phyloP scores from a whole-genome alignment of 306 rosid species.

The Pyrus communis region DNA sequence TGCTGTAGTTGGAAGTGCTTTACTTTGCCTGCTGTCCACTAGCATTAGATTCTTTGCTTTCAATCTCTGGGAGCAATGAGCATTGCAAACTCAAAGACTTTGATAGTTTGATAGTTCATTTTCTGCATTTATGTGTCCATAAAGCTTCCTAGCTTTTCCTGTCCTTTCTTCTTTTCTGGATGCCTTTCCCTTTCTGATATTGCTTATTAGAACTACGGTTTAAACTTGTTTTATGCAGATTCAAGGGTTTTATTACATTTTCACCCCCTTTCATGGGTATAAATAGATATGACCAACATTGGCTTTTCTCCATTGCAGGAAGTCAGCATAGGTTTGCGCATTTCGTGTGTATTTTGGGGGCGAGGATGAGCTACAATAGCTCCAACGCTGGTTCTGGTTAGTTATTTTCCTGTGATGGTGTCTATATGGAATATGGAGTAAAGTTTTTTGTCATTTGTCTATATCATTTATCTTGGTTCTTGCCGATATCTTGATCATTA shows the following conservation, averaged over 20 bases:
- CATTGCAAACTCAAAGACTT: constrained; percentile 36
- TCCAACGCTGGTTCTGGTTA: constrained; percentile 62
- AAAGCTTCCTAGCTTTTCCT: constrained; percentile 39
- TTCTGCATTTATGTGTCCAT: constrained; percentile 52
- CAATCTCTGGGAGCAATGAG: constrained; percentile 26
- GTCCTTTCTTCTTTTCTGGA: constrained; percentile 29
- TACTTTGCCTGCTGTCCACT: constrained; percentile 45
- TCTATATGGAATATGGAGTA: constrained; percentile 1
- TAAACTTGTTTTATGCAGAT: constrained; percentile 31
- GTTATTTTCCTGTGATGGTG: constrained; percentile 25
- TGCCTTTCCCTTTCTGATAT: constrained; percentile 64
- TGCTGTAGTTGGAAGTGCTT: constrained; percentile 45
- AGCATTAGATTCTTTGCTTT: constrained; percentile 50
- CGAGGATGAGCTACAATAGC: constrained; percentile 61
- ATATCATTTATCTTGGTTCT: background rate
- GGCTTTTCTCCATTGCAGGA: constrained; percentile 58
- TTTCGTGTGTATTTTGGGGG: constrained; percentile 19
- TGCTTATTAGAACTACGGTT: constrained; percentile 25
- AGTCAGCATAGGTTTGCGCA: constrained; percentile 20
- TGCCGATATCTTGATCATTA: constrained; percentile 8
- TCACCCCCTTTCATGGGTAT: constrained; percentile 40
- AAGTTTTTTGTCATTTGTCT: background rate
- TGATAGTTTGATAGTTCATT: constrained; percentile 25
- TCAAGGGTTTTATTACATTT: constrained; percentile 38
- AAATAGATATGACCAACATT: constrained; percentile 45